phyloP scores from a whole-genome alignment of 1,284 basidiomycete species.

The Xanthoconium separans region DNA sequence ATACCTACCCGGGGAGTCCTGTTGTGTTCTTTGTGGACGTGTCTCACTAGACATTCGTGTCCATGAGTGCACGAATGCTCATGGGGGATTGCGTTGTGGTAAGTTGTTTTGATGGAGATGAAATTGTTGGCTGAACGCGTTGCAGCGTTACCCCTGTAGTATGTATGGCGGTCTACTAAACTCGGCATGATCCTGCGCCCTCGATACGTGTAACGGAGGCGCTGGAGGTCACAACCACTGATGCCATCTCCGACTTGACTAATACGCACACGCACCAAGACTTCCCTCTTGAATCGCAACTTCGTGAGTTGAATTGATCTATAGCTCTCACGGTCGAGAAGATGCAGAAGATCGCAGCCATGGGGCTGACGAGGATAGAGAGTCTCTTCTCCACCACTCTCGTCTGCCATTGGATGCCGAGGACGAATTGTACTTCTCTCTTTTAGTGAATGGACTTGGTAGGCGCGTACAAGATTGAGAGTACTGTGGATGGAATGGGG shows the following conservation, averaged over 20 bases:
- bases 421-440: constrained; percentile 53
- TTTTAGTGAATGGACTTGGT: constrained; percentile 38
- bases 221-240: not conserved
- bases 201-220: constrained; percentile 9
- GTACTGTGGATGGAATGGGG: not conserved
- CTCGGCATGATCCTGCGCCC: constrained; percentile 17
- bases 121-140: not conserved
- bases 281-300: constrained; percentile 4
- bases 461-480: constrained; percentile 13
- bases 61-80: constrained; percentile 27
- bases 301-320: constrained; percentile 2
- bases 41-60: constrained; percentile 1
- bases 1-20: constrained; percentile 7
- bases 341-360: constrained; percentile 33
- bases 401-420: constrained; percentile 66
- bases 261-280: not conserved
- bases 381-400: constrained; percentile 82
- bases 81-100: constrained; percentile 35
- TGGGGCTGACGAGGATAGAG: constrained; percentile 69
- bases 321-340: constrained; percentile 35
- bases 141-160: constrained; percentile 26
- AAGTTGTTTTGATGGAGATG: constrained; percentile 1
- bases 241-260: constrained; percentile 13
- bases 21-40: not conserved
- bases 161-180: constrained; percentile 19